A percentile compares a stretch with the other conserved stretches of the same genome.
Conservation (phyloP, 306 rosid genomes). For the Fragaria ananassa region DNA sequence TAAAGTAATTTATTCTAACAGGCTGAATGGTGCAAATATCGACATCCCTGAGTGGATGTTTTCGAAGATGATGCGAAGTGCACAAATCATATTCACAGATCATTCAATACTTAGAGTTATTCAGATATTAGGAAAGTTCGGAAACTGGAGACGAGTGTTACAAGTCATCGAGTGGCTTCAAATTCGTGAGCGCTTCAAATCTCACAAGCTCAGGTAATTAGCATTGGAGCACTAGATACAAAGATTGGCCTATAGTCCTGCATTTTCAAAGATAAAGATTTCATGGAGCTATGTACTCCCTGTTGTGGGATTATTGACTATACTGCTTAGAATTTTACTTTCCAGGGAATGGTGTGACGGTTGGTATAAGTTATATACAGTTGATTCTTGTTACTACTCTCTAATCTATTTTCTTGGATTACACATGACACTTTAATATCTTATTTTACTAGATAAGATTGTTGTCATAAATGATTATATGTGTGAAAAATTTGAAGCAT, state of each 20-base stretch:
- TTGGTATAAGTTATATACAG: background rate
- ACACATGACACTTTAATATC: background rate
- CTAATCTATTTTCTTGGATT: background rate
- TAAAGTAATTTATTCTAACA: slow-evolving; percentile 42
- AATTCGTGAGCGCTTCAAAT: slow-evolving; percentile 75
- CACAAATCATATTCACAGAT: slow-evolving; percentile 72
- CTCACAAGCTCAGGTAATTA: slow-evolving; percentile 64
- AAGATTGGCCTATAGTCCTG: background rate
- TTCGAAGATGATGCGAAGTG: slow-evolving; percentile 88
- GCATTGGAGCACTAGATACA: background rate
- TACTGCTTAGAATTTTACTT: background rate
- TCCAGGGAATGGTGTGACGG: background rate
- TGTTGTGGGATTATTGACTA: background rate
- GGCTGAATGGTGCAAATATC: slow-evolving; percentile 88
- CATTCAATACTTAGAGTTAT: slow-evolving; percentile 78
- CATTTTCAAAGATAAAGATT: background rate
- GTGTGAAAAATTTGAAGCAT: slow-evolving; percentile 1
- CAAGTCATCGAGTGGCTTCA: slow-evolving; percentile 97
- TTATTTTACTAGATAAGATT: slow-evolving; percentile 4
- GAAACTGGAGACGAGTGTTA: slow-evolving; percentile 89
- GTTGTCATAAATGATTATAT: background rate
- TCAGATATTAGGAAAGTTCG: slow-evolving; percentile 71
- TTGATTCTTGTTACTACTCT: background rate
- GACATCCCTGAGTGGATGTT: slow-evolving; percentile 89
- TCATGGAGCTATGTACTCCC: background rate